Base-by-base conservation (phyloP, 2,329 filamentous ascomycete species). In the Neopestalotiopsis sp. region DNA sequence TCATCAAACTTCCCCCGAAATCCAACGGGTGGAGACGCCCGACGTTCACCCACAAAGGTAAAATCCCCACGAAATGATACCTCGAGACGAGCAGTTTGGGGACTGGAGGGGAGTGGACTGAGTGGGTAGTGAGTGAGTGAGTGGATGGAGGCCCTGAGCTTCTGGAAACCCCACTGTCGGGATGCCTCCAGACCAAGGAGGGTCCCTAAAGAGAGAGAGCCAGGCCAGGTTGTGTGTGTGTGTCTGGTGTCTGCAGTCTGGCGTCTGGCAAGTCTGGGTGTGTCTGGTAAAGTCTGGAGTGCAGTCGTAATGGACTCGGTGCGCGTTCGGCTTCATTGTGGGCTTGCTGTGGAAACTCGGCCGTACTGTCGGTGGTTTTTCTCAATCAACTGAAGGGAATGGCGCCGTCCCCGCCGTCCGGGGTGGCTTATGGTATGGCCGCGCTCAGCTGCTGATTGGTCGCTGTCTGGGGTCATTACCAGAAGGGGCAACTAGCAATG, bases 291-390 rank as follows among this genome's bases (percentile, higher is more conserved):
- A 6, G 34, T 10, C 34, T 38, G 34, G 30, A 42, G 32, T 17
- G 62, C 42, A 38, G 65, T 67, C 65, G 65, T 67, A 67, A 67
- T 67, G 65, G 65, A 67, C 65, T 67, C 65, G 65, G 65, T 45
- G 30, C 9, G 52, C 65, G 58, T 64, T 67, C 65, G 65, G 65
- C 65, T 20, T 24, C 52, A 67, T 67, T 67, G 45, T 67, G 65
- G 65, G 56, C 52, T 66, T 12, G n/a, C 12, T 24, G 61, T 64
- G 61, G 61, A 49, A 64, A 66, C 52, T 66, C 64, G 64, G 61
- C 61, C 61, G 28, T 17, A 49, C 40, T 49, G 40, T 64, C 61
- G 61, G 61, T 52, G 34, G 42, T 45, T 62, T 28, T 40, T 62
- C 24, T 62, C 40, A 28, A 28, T 45, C 61, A 28, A 52, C 40